Evolutionary conservation across 2,329 filamentous ascomycete species (phyloP).

Genomic region (Bipolaris bicolor): DNA sequence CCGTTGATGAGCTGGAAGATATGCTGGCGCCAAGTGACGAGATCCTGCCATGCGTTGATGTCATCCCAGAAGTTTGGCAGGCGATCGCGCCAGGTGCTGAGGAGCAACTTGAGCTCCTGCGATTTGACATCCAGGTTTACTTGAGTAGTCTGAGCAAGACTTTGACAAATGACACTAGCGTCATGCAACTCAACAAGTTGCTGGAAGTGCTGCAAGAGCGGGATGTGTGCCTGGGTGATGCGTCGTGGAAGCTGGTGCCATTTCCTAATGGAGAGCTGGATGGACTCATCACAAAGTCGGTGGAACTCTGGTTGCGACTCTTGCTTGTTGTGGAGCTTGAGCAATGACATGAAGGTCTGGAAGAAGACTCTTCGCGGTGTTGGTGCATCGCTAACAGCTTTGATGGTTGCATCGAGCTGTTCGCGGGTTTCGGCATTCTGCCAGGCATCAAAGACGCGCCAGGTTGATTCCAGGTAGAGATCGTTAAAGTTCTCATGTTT

Average conservation of each 20-base stretch:
- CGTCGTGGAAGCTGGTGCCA: constrained; percentile 97
- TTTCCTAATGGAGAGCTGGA: constrained; percentile 94
- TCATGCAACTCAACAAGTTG: constrained; percentile 97
- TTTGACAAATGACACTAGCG: constrained; percentile 94
- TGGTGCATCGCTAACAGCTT: constrained; percentile 95
- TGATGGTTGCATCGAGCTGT: constrained; percentile 89
- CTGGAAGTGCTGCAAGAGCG: constrained; percentile 95
- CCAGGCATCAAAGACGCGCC: constrained; percentile 96
- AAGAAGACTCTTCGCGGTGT: constrained; percentile 95
- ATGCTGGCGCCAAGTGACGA: constrained; percentile 99
- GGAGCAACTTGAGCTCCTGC: constrained; percentile 89
- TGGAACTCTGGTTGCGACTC: constrained; percentile 83
- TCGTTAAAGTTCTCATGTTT: constrained; percentile 99
- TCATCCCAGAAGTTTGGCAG: constrained; percentile 99
- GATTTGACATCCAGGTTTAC: constrained; percentile 91
- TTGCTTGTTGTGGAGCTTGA: constrained; percentile 91
- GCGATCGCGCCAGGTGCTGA: constrained; percentile 94
- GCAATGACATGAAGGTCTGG: constrained; percentile 95
- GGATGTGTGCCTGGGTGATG: constrained; percentile 93
- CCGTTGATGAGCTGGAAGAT: constrained; percentile 97
- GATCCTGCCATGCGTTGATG: constrained; percentile 98
- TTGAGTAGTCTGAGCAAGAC: constrained; percentile 82
- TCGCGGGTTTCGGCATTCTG: constrained; percentile 83
- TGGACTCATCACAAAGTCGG: constrained; percentile 92
- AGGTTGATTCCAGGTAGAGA: constrained; percentile 90